Base-by-base conservation (phyloP, 225 moss, liverwort and hornwort genomes). In the Polytrichum commune region DNA sequence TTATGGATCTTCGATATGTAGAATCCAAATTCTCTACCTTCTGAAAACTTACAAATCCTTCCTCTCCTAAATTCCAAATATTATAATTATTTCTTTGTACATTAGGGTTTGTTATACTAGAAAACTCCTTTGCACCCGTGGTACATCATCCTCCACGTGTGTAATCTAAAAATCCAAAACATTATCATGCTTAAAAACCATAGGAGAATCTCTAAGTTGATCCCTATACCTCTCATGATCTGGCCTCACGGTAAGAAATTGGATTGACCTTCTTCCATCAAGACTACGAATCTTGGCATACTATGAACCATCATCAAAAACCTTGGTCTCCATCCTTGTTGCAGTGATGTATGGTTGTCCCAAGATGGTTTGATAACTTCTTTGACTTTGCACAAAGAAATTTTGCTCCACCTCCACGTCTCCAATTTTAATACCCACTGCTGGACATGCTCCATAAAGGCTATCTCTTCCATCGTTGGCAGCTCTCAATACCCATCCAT, bases 311-410 rank as follows among this genome's bases (percentile, higher is more conserved):
- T 73, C 54, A 54, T 65, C 53, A 27, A 73, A 53, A 0, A 73
- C 63, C 27, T 64, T 73, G 5, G 73, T 73, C 38, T 64, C 53
- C 64, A 64, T 29, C 63, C 3, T 63, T 23, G 46, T 18, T 18
- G 61, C 29, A 29, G 5, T 29, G 5, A 29, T 5, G 5, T 29
- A 29, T 29, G 1, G 29, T 5, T 29, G 29, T 29, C 5, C 29
- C 29, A 29, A 29, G 1, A 29, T 29, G 29, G 5, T 0, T 29
- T 0, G 29, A 29, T 65, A 64, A 4, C 9, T 27, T 2, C 2
- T 2, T 6, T 18, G 1, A 65, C 54, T 64, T 53, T 73, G 53
- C 0, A 73, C 54, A 73, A 54, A 65, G 26, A 55, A 65, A 5
- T 64, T 73, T 73, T 65, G 53, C 29, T 29, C 29, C 5, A 29